Percentiles rank a stretch among this genome's conserved stretches.
These are phyloP conservation scores for Fusarium veterinarium DNA, from an alignment of 2,329 filamentous ascomycete species.

Conservation along the genomic window DNA sequence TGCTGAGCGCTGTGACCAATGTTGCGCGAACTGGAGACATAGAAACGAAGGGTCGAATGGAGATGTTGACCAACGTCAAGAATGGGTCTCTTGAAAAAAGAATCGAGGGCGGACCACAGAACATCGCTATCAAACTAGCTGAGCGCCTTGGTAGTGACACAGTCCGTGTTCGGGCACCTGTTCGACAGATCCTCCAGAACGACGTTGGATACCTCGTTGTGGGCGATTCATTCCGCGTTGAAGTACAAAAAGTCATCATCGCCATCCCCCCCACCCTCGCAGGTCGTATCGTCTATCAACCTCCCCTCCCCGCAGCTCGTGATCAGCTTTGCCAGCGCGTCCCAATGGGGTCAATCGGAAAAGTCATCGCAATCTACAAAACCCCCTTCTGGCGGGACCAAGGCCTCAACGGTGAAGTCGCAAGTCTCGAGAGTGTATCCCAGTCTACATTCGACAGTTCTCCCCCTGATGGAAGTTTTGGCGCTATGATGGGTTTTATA, in stretches of 20 bases:
- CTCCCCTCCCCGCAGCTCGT: rapidly evolving
- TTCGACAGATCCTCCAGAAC: neutral
- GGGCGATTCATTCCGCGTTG: neutral
- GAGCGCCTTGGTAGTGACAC: neutral
- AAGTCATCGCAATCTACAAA: neutral
- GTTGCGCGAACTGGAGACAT: rapidly evolving
- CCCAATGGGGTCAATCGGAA: neutral
- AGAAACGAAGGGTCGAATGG: neutral
- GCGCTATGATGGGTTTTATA: neutral
- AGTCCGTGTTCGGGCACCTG: neutral
- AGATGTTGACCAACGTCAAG: neutral
- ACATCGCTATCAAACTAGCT: neutral
- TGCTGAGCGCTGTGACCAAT: neutral
- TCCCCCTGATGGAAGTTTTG: neutral
- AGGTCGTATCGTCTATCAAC: neutral
- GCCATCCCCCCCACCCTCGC: rapidly evolving
- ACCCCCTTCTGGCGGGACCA: neutral
- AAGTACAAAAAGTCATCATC: neutral
- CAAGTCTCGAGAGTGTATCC: neutral
- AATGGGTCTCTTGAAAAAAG: neutral
- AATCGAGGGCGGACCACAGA: neutral
- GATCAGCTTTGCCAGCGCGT: neutral
- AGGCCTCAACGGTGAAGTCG: neutral
- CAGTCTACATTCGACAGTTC: neutral
- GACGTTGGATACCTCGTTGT: rapidly evolving